phyloP scores from a whole-genome alignment of 768 basidiomycete genomes.

The Rossbeevera mucosa region DNA sequence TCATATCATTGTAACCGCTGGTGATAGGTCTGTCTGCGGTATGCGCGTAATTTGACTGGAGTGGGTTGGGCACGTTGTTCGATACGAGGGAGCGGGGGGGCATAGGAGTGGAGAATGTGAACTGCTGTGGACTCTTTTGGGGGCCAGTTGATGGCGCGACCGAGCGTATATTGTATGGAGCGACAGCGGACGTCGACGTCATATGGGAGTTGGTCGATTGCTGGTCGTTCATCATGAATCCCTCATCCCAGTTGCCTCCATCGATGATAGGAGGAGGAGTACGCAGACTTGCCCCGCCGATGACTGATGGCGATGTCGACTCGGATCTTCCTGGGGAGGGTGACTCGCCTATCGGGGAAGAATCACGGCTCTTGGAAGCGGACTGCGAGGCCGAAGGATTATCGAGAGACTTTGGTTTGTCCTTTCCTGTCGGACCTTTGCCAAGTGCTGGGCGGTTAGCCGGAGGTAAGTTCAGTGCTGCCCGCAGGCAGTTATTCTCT shows the following conservation, averaged over 20 bases:
- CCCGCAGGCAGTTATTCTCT: conserved; percentile 72
- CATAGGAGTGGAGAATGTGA: conserved; percentile 38
- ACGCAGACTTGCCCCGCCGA: conserved; percentile 26
- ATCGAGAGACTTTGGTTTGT: conserved; percentile 61
- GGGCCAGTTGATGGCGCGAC: conserved; percentile 43
- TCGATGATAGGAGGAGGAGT: conserved; percentile 48
- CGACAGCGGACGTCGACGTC: conserved; percentile 37
- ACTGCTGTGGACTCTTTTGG: conserved; percentile 45
- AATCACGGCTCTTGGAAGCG: conserved; percentile 54
- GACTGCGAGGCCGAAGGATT: conserved; percentile 30
- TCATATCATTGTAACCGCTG: conserved; percentile 43
- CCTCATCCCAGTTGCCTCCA: conserved; percentile 51
- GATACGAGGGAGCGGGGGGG: conserved; percentile 42
- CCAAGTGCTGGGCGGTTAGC: conserved; percentile 69
- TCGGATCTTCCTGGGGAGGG: conserved; percentile 40
- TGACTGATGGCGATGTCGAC: conserved; percentile 32
- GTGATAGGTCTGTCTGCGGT: conserved; percentile 48
- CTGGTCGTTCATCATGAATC: conserved; percentile 49
- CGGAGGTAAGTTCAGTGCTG: conserved; percentile 67
- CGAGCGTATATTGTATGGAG: conserved; percentile 40
- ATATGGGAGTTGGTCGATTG: conserved; percentile 32
- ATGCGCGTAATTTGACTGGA: conserved; percentile 42
- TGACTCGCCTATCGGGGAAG: conserved; percentile 58
- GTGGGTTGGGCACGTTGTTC: conserved; percentile 37
- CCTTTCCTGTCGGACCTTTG: conserved; percentile 84